Conservation (phyloP, 2,329 filamentous ascomycete species). For the Monilinia polystroma region DNA sequence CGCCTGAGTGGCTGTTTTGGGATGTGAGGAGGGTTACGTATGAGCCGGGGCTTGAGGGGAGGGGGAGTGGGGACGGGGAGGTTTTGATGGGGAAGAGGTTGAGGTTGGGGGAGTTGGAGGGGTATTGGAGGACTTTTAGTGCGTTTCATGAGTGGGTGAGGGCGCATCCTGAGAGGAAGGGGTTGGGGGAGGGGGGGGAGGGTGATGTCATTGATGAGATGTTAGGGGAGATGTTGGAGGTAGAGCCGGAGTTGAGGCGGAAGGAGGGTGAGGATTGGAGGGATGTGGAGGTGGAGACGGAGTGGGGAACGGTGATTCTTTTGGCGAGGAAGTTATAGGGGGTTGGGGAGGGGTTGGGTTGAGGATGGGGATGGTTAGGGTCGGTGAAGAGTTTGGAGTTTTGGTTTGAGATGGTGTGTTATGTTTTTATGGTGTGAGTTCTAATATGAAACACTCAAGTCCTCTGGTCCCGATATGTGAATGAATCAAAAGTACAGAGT, state of each 20-base stretch:
- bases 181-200: conserved; percentile 52
- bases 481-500: too few relatives aligned
- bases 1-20: conserved; percentile 52
- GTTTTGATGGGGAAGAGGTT: conserved; percentile 54
- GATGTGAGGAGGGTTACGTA: conserved; percentile 55
- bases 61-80: conserved; percentile 41
- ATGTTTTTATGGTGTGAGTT: too few relatives aligned
- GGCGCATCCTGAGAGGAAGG: conserved; percentile 51
- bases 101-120: conserved; percentile 57
- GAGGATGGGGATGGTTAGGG: too few relatives aligned
- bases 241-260: conserved; percentile 53
- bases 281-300: conserved; percentile 54
- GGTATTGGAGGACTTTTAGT: conserved; percentile 62
- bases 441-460: too few relatives aligned
- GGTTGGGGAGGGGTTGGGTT: too few relatives aligned
- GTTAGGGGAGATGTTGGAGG: conserved; percentile 56
- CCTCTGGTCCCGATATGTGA: too few relatives aligned
- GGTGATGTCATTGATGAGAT: conserved; percentile 63
- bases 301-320: conserved; percentile 62
- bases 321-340: conserved; percentile 50
- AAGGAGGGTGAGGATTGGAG: conserved; percentile 49
- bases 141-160: conserved; percentile 58
- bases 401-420: background rate
- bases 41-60: conserved; percentile 51
- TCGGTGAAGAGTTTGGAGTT: background rate